Percentiles rank a stretch among this genome's conserved stretches.
phyloP scores from a whole-genome alignment of 495 filamentous ascomycete genomes.

The Penicillium soppii region DNA sequence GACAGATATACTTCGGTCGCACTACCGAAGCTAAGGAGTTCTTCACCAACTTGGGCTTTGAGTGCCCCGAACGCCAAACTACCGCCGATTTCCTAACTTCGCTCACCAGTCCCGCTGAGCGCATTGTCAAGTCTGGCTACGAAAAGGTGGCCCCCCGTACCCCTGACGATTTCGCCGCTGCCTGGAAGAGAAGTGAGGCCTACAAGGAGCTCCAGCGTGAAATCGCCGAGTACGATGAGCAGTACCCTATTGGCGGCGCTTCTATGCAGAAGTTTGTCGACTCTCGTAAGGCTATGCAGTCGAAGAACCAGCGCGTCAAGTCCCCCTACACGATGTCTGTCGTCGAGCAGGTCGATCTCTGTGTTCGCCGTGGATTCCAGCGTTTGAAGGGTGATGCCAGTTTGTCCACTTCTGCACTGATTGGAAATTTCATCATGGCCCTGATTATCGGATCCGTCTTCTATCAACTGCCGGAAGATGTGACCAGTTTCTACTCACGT shows the following conservation, averaged over 20 bases:
- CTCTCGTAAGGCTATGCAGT: slow-evolving; percentile 45
- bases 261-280: slow-evolving; percentile 38
- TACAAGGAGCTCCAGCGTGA: slow-evolving; percentile 52
- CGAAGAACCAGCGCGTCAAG: slow-evolving; percentile 37
- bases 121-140: slow-evolving; percentile 62
- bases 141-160: slow-evolving; percentile 67
- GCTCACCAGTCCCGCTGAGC: slow-evolving; percentile 65
- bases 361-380: slow-evolving; percentile 53
- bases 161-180: slow-evolving; percentile 67
- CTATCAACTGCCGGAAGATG: slow-evolving; percentile 67
- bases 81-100: slow-evolving; percentile 78
- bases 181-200: slow-evolving; percentile 56
- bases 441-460: slow-evolving; percentile 88
- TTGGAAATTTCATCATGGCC: slow-evolving; percentile 79
- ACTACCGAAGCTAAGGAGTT: slow-evolving; percentile 61
- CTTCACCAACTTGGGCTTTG: slow-evolving; percentile 64
- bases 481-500: slow-evolving; percentile 75
- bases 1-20: slow-evolving; percentile 68
- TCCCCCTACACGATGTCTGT: slow-evolving; percentile 51
- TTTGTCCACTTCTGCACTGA: slow-evolving; percentile 68
- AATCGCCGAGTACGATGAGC: slow-evolving; percentile 52
- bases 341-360: slow-evolving; percentile 48
- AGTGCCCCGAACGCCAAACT: slow-evolving; percentile 61
- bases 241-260: slow-evolving; percentile 41
- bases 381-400: slow-evolving; percentile 72